Base-by-base conservation (phyloP, 441 rosid genomes). In the Omphalea diandra region DNA sequence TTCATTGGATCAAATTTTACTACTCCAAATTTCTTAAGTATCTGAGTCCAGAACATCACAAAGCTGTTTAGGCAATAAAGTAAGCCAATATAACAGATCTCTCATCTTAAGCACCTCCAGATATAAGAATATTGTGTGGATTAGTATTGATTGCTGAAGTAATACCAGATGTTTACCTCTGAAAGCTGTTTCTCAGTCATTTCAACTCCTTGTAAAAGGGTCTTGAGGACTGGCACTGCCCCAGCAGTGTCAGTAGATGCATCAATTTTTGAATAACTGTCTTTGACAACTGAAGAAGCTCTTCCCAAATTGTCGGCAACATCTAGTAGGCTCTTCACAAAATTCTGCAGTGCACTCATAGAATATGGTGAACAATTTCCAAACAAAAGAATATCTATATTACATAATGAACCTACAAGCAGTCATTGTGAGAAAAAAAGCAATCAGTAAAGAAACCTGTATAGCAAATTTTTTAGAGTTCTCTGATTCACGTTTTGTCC, bases 181-280 rank as follows among this genome's bases (percentile, higher is more conserved):
- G 67, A 80, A 67, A 95, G 85, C 76, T 92, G 97, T 78, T 92
- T 95, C 81, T 95, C 97, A 17, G 99, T 95, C 99, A 92, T 95
- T 77, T 89, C 97, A 77, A 95, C 99, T 64, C 99, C 98, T 77
- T 89, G 96, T 44, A 93, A 80, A 68, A 95, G 96, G 4, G 87
- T 89, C 76, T 87, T 85, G 43, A 95, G 82, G 44, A 92, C 82
- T n/a, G 88, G 87, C 67, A 80, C 83, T 69, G 93, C 94, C 67
- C 89, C 94, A 27, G 76, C 61, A 18, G 86, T 63, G 67, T 90
- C 96, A 44, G 75, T 73, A 35, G 97, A 88, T 24, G 83, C 58
- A 59, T 90, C 97, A 7, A 92, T 74, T 80, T 93, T 90, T 5
- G 90, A 66, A 44, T 86, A 95, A 73, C 94, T 85, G 40, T 73